Conservation (phyloP, 208 protist genomes). For the Endotrypanum monterogeii region DNA sequence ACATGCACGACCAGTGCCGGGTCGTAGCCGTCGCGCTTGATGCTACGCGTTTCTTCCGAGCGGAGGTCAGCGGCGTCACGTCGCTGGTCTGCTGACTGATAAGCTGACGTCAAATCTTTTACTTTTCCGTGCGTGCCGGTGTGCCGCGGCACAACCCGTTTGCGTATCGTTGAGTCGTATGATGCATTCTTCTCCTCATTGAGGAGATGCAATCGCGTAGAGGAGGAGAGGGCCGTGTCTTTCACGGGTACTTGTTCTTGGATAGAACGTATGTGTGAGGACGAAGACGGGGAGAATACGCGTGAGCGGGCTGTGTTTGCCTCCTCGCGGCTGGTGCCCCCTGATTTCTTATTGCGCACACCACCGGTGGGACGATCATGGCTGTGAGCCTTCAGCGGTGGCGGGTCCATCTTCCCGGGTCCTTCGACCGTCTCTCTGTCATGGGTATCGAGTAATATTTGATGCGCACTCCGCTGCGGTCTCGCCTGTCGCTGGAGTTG, state of each 20-base stretch:
- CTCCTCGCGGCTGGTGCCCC: background rate
- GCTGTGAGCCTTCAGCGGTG: background rate
- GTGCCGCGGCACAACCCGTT: slow-evolving; percentile 19
- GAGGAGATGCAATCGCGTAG: background rate
- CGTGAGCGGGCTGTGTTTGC: background rate
- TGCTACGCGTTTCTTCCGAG: slow-evolving; percentile 9
- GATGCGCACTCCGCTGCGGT: background rate
- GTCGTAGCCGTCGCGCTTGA: slow-evolving; percentile 36
- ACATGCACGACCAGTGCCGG: slow-evolving; percentile 56
- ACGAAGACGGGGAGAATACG: background rate
- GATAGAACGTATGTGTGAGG: background rate
- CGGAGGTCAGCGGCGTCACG: slow-evolving; percentile 15
- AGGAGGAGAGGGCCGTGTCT: slow-evolving; percentile 4
- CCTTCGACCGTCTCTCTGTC: background rate
- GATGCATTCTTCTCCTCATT: slow-evolving; percentile 10
- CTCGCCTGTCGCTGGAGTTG: background rate
- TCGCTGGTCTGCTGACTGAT: slow-evolving; percentile 21
- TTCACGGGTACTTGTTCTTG: background rate
- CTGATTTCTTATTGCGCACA: background rate
- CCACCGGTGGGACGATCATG: background rate
- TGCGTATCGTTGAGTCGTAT: slow-evolving; percentile 16
- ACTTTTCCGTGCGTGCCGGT: slow-evolving; percentile 23
- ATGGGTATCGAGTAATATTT: background rate
- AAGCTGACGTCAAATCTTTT: slow-evolving; percentile 5
- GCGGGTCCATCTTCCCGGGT: background rate